A percentile compares a stretch with the other conserved stretches of the same genome.
These are phyloP conservation scores for Keithomyces neogunnii DNA, from an alignment of 2,329 filamentous ascomycete genomes.

Conservation along the genomic window DNA sequence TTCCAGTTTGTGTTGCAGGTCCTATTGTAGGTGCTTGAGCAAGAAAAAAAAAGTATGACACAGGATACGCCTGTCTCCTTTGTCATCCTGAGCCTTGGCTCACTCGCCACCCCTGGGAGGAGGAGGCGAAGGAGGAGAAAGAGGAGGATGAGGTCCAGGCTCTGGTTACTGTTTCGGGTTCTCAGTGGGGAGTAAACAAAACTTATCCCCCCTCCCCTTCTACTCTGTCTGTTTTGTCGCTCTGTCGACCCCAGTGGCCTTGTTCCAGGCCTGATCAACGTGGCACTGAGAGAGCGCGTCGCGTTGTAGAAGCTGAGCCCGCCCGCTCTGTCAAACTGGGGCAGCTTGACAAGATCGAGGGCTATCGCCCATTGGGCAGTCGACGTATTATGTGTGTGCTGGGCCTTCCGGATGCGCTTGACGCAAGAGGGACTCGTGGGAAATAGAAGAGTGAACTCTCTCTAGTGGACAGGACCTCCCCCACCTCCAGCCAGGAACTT, in stretches of 20 bases:
- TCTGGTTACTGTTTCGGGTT: not conserved
- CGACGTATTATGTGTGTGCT: not conserved
- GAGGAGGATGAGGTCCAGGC: not conserved
- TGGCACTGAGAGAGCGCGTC: conserved; percentile 21
- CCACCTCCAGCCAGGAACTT: conserved; percentile 17
- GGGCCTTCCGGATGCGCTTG: conserved; percentile 16
- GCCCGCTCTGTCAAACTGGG: conserved; percentile 1
- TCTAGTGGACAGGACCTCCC: conserved; percentile 9
- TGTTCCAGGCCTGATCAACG: conserved; percentile 20
- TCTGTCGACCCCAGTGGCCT: not conserved
- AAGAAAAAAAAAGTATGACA: not conserved
- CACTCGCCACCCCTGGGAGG: too few species aligned
- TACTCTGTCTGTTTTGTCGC: not conserved
- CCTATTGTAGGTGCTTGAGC: too few species aligned
- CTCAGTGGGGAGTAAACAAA: not conserved
- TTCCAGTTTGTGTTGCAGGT: not conserved
- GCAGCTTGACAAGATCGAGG: not conserved
- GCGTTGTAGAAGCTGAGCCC: conserved; percentile 1
- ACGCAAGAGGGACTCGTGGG: conserved; percentile 7
- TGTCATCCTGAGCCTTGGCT: not conserved
- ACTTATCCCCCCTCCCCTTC: not conserved
- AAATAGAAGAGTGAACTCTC: not conserved
- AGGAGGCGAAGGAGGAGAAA: too few species aligned
- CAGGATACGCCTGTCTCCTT: not conserved
- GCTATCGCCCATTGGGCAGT: conserved; percentile 1